These are phyloP conservation scores for Dianthus caryophyllus DNA, from an alignment of 148 eudicot genomes.

Conservation along the genomic window DNA sequence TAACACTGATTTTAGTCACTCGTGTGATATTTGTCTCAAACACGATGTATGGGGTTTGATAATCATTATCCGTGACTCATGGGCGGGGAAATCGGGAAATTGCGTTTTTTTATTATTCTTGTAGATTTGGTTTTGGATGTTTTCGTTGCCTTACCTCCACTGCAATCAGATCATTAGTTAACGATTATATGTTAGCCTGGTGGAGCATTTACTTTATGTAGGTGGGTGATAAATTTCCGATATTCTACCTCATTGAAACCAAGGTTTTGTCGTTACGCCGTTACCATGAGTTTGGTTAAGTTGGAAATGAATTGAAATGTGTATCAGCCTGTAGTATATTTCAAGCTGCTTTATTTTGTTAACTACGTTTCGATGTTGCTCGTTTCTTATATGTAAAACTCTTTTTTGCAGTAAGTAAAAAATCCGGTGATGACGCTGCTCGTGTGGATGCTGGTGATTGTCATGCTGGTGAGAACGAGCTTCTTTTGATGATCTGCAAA, in stretches of 20 bases:
- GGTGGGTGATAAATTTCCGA: not conserved
- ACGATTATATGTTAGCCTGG: not conserved
- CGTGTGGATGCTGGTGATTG: constrained; percentile 30
- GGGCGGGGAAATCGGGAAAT: not conserved
- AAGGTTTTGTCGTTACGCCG: too few species aligned
- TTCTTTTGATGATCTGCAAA: constrained; percentile 6
- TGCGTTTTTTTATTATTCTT: not conserved
- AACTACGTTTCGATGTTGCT: not conserved
- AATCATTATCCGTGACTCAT: not conserved
- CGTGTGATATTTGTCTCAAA: not conserved
- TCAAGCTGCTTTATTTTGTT: constrained; percentile 14
- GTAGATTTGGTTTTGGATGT: not conserved
- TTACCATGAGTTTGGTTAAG: not conserved
- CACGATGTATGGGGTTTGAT: not conserved
- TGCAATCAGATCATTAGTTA: not conserved
- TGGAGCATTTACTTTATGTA: not conserved
- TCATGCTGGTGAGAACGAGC: constrained; percentile 42
- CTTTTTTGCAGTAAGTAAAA: constrained; percentile 51
- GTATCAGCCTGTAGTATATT: constrained; percentile 34
- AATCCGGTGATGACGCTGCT: constrained; percentile 33
- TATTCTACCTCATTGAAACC: not conserved
- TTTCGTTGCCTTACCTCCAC: not conserved
- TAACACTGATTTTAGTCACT: not conserved
- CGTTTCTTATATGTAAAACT: constrained; percentile 4
- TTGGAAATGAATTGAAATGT: not conserved